Base-by-base conservation (phyloP, 2,329 filamentous ascomycete genomes). In the Paracamarosporium sp. region DNA sequence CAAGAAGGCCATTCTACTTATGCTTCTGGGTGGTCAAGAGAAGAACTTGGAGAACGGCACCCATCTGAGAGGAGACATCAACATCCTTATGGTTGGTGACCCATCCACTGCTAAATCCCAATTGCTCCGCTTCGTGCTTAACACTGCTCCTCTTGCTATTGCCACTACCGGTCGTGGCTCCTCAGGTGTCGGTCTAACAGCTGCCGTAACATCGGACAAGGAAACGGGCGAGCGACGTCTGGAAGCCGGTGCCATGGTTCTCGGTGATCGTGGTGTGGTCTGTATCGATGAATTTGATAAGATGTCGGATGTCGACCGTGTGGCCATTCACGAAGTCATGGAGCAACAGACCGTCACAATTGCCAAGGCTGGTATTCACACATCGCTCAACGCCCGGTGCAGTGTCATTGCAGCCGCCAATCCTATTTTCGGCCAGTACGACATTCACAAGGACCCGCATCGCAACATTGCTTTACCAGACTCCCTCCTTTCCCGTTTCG, bases 241-340 rank as follows among this genome's bases (percentile, higher is more conserved):
- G 1, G 95, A 99, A 79, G 95, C 95, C 15, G 95, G 95, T 85
- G 95, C 95, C 63, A 99, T 99, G 95, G 95, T 99, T 59, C 91
- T 99, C 72, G 95, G 89, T 62, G 95, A 99, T 76, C 90, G 95
- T 62, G 95, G 95, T 67, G 94, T 99, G 11, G 95, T 99, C 31
- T 99, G 95, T 81, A 99, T 99, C 65, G 95, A 99, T 75, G 95
- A 99, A 73, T 99, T 99, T 67, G 95, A 99, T 82, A 99, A 99
- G 79, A 99, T 99, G 95, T 97, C 93, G 56, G 95, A 99, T 74
- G 90, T 98, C 56, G 95, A 99, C 78, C 88, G 95, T 74, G 95
- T 99, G 4, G 95, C 95, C 45, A 99, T 99, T 68, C 95, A 99
- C 86, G 95, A 99, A 91, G 95, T 99, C 65, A 99, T 99, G 95